Conservation (phyloP, 1,139 yeast genomes). For the Saccharomyces hybrid region DNA sequence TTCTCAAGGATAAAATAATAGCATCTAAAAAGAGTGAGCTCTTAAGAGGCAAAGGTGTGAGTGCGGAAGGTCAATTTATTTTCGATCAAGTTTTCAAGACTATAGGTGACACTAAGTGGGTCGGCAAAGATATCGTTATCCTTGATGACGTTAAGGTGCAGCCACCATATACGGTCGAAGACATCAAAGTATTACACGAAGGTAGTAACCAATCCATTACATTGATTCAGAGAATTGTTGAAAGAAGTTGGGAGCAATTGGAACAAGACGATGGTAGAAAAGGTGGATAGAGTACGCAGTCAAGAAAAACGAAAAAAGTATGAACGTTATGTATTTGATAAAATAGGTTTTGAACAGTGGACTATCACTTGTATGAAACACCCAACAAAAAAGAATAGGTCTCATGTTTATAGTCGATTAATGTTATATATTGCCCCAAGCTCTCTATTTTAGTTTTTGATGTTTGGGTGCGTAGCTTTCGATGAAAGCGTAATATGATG, state of each 20-base stretch:
- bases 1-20: conserved; percentile 20
- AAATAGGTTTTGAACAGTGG: neutral
- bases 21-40: conserved; percentile 13
- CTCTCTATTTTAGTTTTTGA: no score
- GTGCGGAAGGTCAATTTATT: conserved; percentile 42
- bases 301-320: neutral
- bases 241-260: conserved; percentile 49
- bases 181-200: conserved; percentile 23
- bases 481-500: neutral
- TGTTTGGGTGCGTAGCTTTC: neutral
- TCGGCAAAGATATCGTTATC: conserved; percentile 42
- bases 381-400: neutral
- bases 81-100: conserved; percentile 46
- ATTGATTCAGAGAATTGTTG: conserved; percentile 47
- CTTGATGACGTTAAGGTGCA: conserved; percentile 44
- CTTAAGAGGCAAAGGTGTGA: conserved; percentile 36
- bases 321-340: neutral
- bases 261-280: conserved; percentile 32
- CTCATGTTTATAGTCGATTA: neutral
- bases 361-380: neutral
- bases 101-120: conserved; percentile 44
- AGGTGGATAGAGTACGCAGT: conserved; percentile 44
- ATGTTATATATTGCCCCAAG: neutral
- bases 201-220: conserved; percentile 38
- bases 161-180: conserved; percentile 43